A percentile compares a stretch with the other conserved stretches of the same genome.
These are phyloP conservation scores for Ampelocalamus luodianensis DNA, from an alignment of 176 grass and related monocot species.

Conservation along the genomic window DNA sequence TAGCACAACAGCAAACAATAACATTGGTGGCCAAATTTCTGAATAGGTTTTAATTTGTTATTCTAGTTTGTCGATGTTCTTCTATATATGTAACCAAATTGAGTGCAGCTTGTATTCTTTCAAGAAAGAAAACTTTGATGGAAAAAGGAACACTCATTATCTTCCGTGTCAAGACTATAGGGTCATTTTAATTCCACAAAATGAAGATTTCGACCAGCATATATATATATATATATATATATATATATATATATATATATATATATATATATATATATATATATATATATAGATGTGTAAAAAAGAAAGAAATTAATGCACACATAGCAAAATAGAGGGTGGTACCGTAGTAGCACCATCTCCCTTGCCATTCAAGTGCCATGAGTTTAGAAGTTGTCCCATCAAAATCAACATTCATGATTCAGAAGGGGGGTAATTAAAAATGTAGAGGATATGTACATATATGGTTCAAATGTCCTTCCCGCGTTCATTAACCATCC, in stretches of 20 bases:
- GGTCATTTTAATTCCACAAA: background rate
- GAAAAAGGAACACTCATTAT: background rate
- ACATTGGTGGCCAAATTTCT: background rate
- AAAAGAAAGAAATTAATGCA: background rate
- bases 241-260: too few relatives aligned
- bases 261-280: too few relatives aligned
- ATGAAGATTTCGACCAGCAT: background rate
- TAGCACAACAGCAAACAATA: background rate
- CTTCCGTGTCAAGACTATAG: background rate
- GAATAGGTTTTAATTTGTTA: too few relatives aligned
- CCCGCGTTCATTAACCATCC: background rate
- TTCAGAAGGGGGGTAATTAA: background rate
- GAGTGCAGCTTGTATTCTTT: background rate
- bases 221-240: too few relatives aligned
- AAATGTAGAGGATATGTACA: background rate
- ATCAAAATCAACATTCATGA: background rate
- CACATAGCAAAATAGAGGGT: background rate
- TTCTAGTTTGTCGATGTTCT: too few relatives aligned
- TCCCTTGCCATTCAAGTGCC: background rate
- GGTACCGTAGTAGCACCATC: background rate
- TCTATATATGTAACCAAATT: background rate
- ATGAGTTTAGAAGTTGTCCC: background rate
- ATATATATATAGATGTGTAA: background rate
- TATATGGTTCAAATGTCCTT: constrained; percentile 9
- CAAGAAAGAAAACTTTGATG: background rate